Evolutionary conservation across 2,329 filamentous ascomycete species (phyloP).

Genomic region (Pleoardoris graminearum): DNA sequence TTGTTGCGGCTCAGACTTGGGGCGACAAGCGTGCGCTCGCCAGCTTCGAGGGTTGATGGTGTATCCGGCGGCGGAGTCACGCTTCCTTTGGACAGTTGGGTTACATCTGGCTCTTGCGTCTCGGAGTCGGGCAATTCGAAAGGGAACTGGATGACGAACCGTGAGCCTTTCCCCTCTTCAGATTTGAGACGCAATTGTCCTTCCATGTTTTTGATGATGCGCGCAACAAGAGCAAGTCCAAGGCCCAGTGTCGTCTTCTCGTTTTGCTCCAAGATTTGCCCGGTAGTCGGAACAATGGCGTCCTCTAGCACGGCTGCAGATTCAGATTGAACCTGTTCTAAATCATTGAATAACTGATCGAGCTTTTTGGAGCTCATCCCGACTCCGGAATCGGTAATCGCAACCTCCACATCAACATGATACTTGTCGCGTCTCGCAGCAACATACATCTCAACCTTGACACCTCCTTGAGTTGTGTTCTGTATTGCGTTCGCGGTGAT

Average conservation of each 20-base stretch:
- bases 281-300: constrained; percentile 36
- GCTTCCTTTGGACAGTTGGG: constrained; percentile 22
- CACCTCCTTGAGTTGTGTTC: constrained; percentile 68
- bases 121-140: constrained; percentile 65
- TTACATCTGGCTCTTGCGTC: constrained; percentile 3
- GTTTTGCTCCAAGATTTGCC: constrained; percentile 31
- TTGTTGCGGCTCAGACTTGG: constrained; percentile 30
- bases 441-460: constrained; percentile 72
- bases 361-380: constrained; percentile 64
- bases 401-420: constrained; percentile 71
- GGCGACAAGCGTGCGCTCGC: constrained; percentile 66
- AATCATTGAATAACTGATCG: constrained; percentile 63
- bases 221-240: constrained; percentile 84
- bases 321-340: constrained; percentile 63
- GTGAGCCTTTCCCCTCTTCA: constrained; percentile 77
- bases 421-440: constrained; percentile 45
- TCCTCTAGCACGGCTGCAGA: constrained; percentile 34
- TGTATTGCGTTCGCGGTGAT: constrained; percentile 84
- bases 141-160: constrained; percentile 78
- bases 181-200: constrained; percentile 84
- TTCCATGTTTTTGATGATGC: constrained; percentile 87
- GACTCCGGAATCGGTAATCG: constrained; percentile 73
- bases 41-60: constrained; percentile 30
- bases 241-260: constrained; percentile 67
- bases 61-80: constrained; percentile 25